phyloP scores from a whole-genome alignment of 2,329 filamentous ascomycete species.

The Hypoxylon sp. region DNA sequence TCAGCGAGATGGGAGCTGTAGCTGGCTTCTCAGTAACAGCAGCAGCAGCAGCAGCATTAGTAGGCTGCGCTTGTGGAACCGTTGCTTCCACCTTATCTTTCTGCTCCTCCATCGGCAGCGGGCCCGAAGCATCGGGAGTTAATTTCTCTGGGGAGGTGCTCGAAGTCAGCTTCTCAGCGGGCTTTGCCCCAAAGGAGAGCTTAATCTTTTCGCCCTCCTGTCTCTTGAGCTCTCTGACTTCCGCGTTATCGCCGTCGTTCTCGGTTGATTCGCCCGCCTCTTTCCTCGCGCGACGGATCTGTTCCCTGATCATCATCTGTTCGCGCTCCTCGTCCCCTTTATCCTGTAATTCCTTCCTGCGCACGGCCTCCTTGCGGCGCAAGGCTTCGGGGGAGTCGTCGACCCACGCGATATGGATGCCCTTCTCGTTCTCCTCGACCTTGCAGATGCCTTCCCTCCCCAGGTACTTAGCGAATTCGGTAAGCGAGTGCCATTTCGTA shows the following conservation, averaged over 20 bases:
- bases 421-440: constrained; percentile 91
- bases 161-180: constrained; percentile 46
- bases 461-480: constrained; percentile 90
- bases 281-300: constrained; percentile 82
- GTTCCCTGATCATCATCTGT: constrained; percentile 84
- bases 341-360: constrained; percentile 87
- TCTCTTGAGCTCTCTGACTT: constrained; percentile 67
- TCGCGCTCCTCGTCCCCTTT: constrained; percentile 93
- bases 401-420: constrained; percentile 88
- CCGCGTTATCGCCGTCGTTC: constrained; percentile 59
- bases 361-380: constrained; percentile 82
- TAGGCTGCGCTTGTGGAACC: constrained; percentile 7
- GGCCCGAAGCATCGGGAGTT: constrained; percentile 43
- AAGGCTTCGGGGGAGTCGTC: constrained; percentile 92
- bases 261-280: constrained; percentile 62
- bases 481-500: constrained; percentile 88
- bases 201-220: constrained; percentile 83
- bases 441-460: constrained; percentile 89
- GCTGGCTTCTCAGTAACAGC: constrained; percentile 54
- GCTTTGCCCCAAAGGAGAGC: constrained; percentile 73
- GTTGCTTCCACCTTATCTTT: constrained; percentile 41
- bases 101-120: constrained; percentile 31
- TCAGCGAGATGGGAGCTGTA: constrained; percentile 70
- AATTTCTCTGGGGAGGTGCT: constrained; percentile 39
- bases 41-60: background rate